Conservation (phyloP, 331 rosid genomes). For the Rosa hybrid region DNA sequence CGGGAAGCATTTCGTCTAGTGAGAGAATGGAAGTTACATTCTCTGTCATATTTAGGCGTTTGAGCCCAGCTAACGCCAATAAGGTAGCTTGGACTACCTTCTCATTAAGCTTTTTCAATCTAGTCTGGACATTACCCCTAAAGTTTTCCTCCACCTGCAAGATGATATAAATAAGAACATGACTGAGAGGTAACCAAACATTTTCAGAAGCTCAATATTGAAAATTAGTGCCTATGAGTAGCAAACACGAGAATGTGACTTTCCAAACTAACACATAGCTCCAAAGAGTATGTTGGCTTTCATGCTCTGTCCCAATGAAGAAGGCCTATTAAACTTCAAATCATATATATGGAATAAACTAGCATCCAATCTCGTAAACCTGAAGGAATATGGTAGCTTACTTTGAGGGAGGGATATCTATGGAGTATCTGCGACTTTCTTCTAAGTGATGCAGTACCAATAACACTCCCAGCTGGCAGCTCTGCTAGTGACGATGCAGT, state of each 20-base stretch:
- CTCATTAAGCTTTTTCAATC: conserved; percentile 75
- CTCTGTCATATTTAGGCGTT: conserved; percentile 86
- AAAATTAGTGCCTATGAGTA: no score
- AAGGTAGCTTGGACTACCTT: conserved; percentile 94
- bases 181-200: conserved; percentile 12
- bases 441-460: conserved; percentile 93
- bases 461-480: conserved; percentile 67
- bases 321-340: conserved; percentile 10
- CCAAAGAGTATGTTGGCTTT: not conserved
- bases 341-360: not conserved
- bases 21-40: conserved; percentile 74
- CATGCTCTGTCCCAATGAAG: not conserved
- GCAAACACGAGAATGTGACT: not conserved
- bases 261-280: no score
- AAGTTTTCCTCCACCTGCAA: conserved; percentile 84
- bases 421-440: conserved; percentile 85
- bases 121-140: conserved; percentile 92
- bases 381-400: conserved; percentile 32
- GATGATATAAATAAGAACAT: conserved; percentile 18
- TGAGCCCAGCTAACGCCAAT: conserved; percentile 91
- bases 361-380: not conserved
- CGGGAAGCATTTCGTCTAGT: conserved; percentile 95
- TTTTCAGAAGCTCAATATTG: not conserved
- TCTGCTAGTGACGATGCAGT: conserved; percentile 67
- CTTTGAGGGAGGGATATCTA: conserved; percentile 69